Evolutionary conservation across 306 rosid genomes (phyloP).

Genomic region (Luffa acutangula): DNA sequence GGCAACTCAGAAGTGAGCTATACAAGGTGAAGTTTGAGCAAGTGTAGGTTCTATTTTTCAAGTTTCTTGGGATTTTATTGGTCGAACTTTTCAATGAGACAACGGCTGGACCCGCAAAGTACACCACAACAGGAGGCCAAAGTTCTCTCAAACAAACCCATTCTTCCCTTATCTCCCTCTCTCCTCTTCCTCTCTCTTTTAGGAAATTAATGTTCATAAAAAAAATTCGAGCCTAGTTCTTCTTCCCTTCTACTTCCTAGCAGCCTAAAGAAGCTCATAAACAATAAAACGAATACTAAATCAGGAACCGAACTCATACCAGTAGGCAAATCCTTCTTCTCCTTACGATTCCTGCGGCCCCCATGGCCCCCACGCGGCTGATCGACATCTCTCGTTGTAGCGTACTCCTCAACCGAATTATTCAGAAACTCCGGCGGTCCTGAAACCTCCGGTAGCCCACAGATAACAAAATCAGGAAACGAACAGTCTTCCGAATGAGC

Average conservation of each 20-base stretch:
- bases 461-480: not conserved
- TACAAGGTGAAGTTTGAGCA: too few relatives aligned
- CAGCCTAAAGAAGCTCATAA: not conserved
- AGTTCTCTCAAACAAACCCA: not conserved
- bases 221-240: not conserved
- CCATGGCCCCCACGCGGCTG: constrained; percentile 42
- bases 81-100: not conserved
- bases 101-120: not conserved
- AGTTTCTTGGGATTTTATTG: not conserved
- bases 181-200: not conserved
- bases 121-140: not conserved
- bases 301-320: constrained; percentile 23
- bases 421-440: constrained; percentile 85
- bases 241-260: not conserved
- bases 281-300: not conserved
- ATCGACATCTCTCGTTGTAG: constrained; percentile 28
- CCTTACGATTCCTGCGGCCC: constrained; percentile 43
- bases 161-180: not conserved
- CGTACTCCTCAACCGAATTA: constrained; percentile 52
- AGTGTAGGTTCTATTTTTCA: not conserved
- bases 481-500: not conserved
- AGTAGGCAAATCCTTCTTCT: constrained; percentile 62
- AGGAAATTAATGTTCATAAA: not conserved
- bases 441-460: constrained; percentile 41
- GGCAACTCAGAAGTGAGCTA: not conserved